Percentiles rank a stretch among this genome's conserved stretches.
Evolutionary conservation across 2,329 filamentous ascomycete genomes (phyloP).

Genomic region (Tolypocladium ovalisporum): DNA sequence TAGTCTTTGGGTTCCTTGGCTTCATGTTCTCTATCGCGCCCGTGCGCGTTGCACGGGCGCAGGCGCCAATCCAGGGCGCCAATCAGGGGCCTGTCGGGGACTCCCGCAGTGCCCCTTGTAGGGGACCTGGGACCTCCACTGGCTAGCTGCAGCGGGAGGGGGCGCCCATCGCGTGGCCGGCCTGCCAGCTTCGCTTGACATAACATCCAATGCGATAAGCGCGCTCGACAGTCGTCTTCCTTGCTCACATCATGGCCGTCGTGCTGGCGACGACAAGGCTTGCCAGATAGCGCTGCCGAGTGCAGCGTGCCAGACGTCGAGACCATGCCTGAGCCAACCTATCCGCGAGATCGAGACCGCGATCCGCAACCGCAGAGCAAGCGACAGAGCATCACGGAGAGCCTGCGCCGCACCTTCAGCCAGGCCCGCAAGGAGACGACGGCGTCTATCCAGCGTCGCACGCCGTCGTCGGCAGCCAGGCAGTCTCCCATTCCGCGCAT

Average conservation of each 20-base stretch:
- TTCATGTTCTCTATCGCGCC: not conserved
- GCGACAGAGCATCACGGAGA: constrained; percentile 29
- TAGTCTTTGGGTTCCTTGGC: not conserved
- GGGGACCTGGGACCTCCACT: not conserved
- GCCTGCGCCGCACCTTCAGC: constrained; percentile 23
- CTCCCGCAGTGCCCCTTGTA: not conserved
- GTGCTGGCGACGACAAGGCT: not conserved
- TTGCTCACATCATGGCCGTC: not conserved
- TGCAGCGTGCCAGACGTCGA: not conserved
- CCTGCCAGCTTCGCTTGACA: not conserved
- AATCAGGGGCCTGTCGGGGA: not conserved
- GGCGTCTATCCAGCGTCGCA: constrained; percentile 16
- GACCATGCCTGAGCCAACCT: constrained; percentile 2
- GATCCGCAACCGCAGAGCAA: constrained; percentile 18
- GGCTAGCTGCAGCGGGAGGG: not conserved
- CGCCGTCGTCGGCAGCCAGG: constrained; percentile 20
- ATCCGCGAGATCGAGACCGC: constrained; percentile 10
- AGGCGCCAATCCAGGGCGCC: too few species aligned
- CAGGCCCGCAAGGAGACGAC: constrained; percentile 18
- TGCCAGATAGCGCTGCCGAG: not conserved
- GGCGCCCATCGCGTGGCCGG: not conserved
- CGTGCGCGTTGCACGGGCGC: not conserved
- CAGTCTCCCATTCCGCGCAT: constrained; percentile 26
- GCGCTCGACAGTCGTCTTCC: not conserved
- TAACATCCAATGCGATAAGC: not conserved